Evolutionary conservation across 306 rosid species (phyloP).

Genomic region (Dryas alaskensis): DNA sequence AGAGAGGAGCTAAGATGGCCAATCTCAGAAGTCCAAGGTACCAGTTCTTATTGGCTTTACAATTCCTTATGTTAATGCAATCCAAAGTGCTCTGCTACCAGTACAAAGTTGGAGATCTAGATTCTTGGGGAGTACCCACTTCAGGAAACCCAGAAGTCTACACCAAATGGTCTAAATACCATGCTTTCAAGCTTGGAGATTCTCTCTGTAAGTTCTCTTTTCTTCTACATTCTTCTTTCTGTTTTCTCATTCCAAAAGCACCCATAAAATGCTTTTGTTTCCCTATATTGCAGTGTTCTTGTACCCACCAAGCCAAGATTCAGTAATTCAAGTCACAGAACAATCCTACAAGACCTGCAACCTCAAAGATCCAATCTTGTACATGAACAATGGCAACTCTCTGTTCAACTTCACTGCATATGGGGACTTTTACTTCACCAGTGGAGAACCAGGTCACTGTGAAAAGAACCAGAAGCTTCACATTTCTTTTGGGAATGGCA

Average conservation of each 20-base stretch:
- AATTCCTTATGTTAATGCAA: conserved; percentile 41
- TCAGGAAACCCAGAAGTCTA: conserved; percentile 64
- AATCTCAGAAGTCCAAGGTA: conserved; percentile 21
- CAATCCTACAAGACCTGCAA: conserved; percentile 66
- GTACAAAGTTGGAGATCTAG: conserved; percentile 93
- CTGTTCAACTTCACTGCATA: conserved; percentile 65
- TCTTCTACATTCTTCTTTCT: background rate
- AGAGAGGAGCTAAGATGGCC: conserved; percentile 29
- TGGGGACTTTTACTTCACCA: conserved; percentile 74
- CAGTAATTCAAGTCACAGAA: conserved; percentile 72
- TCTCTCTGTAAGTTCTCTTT: conserved; percentile 66
- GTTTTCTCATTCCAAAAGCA: background rate
- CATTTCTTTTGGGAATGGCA: conserved; percentile 49
- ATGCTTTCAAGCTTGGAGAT: conserved; percentile 67
- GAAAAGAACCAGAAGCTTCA: conserved; percentile 70
- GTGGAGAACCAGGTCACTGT: conserved; percentile 69
- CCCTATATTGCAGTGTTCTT: conserved; percentile 56
- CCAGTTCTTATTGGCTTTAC: conserved; percentile 23
- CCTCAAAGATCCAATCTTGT: conserved; percentile 69
- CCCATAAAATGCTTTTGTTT: too few species aligned
- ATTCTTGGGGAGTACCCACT: conserved; percentile 78
- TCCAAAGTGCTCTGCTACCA: conserved; percentile 49
- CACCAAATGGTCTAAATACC: conserved; percentile 69
- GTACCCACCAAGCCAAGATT: conserved; percentile 95
- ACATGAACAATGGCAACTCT: conserved; percentile 80